These are phyloP conservation scores for Fusarium miscanthi DNA, from an alignment of 2,329 filamentous ascomycete species.

Conservation along the genomic window DNA sequence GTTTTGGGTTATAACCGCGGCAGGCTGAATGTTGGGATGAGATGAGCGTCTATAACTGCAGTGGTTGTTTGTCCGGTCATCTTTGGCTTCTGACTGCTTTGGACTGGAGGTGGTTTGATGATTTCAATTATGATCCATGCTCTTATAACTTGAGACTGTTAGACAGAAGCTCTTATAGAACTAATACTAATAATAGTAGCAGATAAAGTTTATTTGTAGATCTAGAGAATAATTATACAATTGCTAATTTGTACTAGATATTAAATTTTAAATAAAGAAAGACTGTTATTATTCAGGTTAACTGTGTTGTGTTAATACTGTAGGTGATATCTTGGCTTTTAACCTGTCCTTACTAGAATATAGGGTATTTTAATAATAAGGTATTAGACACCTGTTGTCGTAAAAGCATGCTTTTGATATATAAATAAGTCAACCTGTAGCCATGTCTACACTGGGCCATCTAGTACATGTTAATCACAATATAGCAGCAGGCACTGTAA, in stretches of 20 bases:
- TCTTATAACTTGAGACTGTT: fast-evolving
- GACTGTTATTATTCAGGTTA: fast-evolving
- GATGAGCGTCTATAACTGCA: neutral
- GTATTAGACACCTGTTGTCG: fast-evolving
- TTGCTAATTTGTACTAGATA: fast-evolving
- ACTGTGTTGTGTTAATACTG: fast-evolving
- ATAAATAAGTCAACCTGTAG: fast-evolving
- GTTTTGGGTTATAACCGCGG: neutral
- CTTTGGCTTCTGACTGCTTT: neutral
- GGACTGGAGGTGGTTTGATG: fast-evolving
- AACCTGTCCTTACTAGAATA: fast-evolving
- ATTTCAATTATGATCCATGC: fast-evolving
- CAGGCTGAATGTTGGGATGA: neutral
- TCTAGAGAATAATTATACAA: fast-evolving
- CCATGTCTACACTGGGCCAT: fast-evolving
- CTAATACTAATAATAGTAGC: fast-evolving
- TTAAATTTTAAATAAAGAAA: fast-evolving
- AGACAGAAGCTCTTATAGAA: fast-evolving
- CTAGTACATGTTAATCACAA: fast-evolving
- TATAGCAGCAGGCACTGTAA: fast-evolving
- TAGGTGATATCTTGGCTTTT: fast-evolving
- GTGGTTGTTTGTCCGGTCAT: no score
- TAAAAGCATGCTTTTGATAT: fast-evolving
- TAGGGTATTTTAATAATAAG: neutral
- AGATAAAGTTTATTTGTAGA: fast-evolving